A percentile compares a stretch with the other conserved stretches of the same genome.
phyloP scores from a whole-genome alignment of 2,329 filamentous ascomycete genomes.

The Leptographium galeiforme region DNA sequence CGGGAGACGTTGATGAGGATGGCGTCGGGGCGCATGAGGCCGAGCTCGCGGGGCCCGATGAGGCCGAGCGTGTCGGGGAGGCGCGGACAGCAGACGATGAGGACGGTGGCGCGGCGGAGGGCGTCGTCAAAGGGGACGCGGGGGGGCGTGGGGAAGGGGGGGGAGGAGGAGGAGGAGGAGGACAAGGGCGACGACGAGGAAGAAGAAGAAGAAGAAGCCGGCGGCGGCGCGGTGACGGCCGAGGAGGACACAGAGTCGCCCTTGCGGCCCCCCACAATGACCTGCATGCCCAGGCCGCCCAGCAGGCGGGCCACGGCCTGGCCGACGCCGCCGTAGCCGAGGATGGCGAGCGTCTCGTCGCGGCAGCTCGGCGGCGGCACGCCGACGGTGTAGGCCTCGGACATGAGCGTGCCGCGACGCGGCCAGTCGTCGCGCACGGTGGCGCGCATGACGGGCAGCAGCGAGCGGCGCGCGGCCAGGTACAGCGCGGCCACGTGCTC shows the following conservation, averaged over 20 bases:
- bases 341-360: slow-evolving; percentile 16
- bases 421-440: slow-evolving; percentile 13
- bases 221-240: not conserved
- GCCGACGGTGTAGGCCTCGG: slow-evolving; percentile 5
- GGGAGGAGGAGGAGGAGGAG: not conserved
- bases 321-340: slow-evolving; percentile 23
- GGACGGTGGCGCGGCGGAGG: slow-evolving; percentile 16
- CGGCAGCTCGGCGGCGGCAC: slow-evolving; percentile 10
- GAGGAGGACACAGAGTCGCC: not conserved
- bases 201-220: not conserved
- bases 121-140: slow-evolving; percentile 11
- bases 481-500: slow-evolving; percentile 17
- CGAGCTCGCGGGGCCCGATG: slow-evolving; percentile 12
- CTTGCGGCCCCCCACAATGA: slow-evolving; percentile 12
- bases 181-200: not conserved
- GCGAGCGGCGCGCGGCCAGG: slow-evolving; percentile 19
- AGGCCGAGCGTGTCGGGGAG: slow-evolving; percentile 15
- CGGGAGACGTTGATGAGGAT: slow-evolving; percentile 22
- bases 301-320: slow-evolving; percentile 17
- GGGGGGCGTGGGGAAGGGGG: slow-evolving; percentile 1
- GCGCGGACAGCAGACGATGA: slow-evolving; percentile 21
- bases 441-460: slow-evolving; percentile 18
- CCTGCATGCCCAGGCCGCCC: slow-evolving; percentile 18
- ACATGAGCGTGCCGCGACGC: slow-evolving; percentile 12
- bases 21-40: slow-evolving; percentile 13